Evolutionary conservation across 371 early-diverging fungal genomes (phyloP).

Genomic region (Apophysomyces ossiformis): DNA sequence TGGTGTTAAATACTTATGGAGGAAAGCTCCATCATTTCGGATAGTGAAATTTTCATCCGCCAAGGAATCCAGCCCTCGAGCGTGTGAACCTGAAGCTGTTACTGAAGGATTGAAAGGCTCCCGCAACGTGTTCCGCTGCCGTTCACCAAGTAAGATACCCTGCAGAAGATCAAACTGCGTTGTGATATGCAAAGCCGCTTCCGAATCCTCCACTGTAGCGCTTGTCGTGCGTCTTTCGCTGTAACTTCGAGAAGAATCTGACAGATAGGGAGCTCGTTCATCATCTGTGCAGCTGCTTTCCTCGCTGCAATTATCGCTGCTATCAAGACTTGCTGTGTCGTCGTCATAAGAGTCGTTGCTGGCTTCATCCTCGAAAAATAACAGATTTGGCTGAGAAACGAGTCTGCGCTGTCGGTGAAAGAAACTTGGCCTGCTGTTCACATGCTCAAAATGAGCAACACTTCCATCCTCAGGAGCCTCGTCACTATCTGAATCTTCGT

Average conservation of each 20-base stretch:
- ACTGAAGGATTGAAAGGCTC: background rate
- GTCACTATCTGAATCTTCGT: background rate
- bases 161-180: background rate
- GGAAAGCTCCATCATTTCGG: background rate
- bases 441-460: background rate
- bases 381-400: background rate
- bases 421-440: background rate
- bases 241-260: too few relatives aligned
- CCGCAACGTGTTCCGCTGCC: background rate
- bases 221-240: too few relatives aligned
- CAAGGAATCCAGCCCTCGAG: background rate
- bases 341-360: background rate
- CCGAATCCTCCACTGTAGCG: background rate
- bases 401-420: background rate
- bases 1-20: background rate
- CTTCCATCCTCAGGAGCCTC: background rate
- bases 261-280: too few relatives aligned
- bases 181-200: background rate
- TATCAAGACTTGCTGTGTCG: conserved; percentile 5
- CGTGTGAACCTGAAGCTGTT: background rate
- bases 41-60: background rate
- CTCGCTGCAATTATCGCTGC: conserved; percentile 1
- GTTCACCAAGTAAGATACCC: background rate
- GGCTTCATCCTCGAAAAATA: background rate
- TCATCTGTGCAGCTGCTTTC: background rate